Conservation (phyloP, 2,329 filamentous ascomycete genomes). For the Pseudogymnoascus sp. region DNA sequence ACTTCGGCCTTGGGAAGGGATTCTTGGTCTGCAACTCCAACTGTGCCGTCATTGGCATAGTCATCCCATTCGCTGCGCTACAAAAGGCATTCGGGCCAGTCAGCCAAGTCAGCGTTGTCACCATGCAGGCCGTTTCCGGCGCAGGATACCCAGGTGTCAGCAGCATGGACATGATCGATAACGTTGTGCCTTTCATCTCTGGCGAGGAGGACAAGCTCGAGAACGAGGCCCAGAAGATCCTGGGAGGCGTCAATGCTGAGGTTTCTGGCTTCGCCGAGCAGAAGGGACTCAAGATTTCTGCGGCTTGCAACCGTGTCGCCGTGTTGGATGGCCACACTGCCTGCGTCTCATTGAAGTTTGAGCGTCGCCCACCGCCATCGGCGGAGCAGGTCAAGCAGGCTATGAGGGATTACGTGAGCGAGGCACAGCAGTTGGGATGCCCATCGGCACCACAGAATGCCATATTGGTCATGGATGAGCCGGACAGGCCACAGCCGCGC, state of each 20-base stretch:
- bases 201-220: constrained; percentile 96
- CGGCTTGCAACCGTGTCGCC: constrained; percentile 87
- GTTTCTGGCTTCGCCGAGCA: constrained; percentile 72
- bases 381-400: constrained; percentile 72
- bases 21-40: constrained; percentile 98
- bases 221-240: constrained; percentile 89
- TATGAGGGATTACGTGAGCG: constrained; percentile 71
- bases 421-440: constrained; percentile 76
- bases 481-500: constrained; percentile 83
- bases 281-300: constrained; percentile 65
- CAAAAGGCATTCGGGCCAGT: constrained; percentile 81
- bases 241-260: constrained; percentile 65
- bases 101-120: constrained; percentile 70
- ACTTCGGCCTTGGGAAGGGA: constrained; percentile 67
- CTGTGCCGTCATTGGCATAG: constrained; percentile 92
- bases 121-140: constrained; percentile 89
- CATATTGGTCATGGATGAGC: constrained; percentile 84
- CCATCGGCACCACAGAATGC: constrained; percentile 75
- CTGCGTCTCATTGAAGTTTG: constrained; percentile 84
- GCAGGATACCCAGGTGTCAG: constrained; percentile 86
- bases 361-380: constrained; percentile 63
- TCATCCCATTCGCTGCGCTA: constrained; percentile 88
- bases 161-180: constrained; percentile 93
- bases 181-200: constrained; percentile 86
- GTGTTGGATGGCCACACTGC: constrained; percentile 92